Base-by-base conservation (phyloP, 2,329 filamentous ascomycete species). In the Aspergillus viridinutans region DNA sequence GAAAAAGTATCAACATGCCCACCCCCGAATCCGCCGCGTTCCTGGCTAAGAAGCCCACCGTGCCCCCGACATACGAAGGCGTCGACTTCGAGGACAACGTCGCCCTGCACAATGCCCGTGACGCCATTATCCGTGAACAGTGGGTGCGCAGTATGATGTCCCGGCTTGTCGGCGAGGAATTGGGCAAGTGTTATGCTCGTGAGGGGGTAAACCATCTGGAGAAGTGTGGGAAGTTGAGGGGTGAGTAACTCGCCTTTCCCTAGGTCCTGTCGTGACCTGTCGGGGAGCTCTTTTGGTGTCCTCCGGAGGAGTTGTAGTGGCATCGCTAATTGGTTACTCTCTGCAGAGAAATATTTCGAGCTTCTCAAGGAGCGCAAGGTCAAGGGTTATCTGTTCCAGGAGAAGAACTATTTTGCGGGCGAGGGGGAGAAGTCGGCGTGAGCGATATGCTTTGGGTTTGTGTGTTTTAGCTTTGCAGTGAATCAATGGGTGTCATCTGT, bases 91-190 rank as follows among this genome's bases (percentile, higher is more conserved):
- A 85, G 61, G 84, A 88, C 77, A 85, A 84, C 70, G 75, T 79
- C 60, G 83, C 83, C 49, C 74, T 87, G 49, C 85, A 86, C 73
- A 83, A 83, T 43, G 85, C 84, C 58, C 83, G 86, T 66, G 85
- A 88, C 66, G 80, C 84, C 7, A 83, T 88, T 49, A 83, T 88
- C 63, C 80, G 85, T 55, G 85, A 88, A 73, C 85, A 88, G 68
- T 88, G 85, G 85, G 84, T 88, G 55, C 82, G 81, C 75, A 83
- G 80, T 70, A 88, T 88, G 85, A 88, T 88, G 85, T 82, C 84
- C 55, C 76, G 85, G 60, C 73, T 88, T 58, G 84, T 88, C 51
- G 75, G 84, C 48, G 83, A 88, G 71, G 85, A 88, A 76, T 78
- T 88, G 80, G 82, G 83, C 64, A 87, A 86, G 76, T 88, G 85